These are phyloP conservation scores for Eucalyptus albens DNA, from an alignment of 345 rosid genomes.

Conservation along the genomic window DNA sequence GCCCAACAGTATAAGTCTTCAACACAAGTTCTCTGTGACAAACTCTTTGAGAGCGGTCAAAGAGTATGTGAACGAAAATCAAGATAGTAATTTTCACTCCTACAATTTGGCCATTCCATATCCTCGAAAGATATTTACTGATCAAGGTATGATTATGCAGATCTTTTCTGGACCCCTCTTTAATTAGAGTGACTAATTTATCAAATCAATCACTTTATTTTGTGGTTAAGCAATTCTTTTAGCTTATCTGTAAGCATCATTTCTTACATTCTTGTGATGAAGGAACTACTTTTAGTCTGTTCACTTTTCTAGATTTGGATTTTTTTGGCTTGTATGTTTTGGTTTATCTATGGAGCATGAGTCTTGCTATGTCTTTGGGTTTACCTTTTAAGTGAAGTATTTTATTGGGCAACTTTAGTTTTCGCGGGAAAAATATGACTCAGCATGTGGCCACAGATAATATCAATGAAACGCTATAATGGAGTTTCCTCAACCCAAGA, in stretches of 20 bases:
- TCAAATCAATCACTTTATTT: not conserved
- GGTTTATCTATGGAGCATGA: not conserved
- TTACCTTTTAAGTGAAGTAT: not conserved
- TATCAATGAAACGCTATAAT: not conserved
- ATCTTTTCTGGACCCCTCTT: not conserved
- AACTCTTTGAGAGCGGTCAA: constrained; percentile 48
- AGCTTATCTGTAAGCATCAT: not conserved
- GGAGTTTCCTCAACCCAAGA: not conserved
- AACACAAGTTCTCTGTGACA: constrained; percentile 54
- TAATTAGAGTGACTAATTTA: not conserved
- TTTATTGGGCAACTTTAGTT: not conserved
- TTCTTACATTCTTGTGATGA: not conserved
- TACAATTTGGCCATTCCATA: constrained; percentile 84
- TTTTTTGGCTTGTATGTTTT: not conserved
- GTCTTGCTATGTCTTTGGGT: not conserved
- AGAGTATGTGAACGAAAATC: constrained; percentile 63
- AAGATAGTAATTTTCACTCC: constrained; percentile 21
- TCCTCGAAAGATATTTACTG: constrained; percentile 70
- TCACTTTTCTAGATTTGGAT: not conserved
- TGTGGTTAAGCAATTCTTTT: not conserved
- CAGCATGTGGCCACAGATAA: not conserved
- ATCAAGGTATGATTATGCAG: constrained; percentile 41
- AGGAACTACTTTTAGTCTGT: not conserved
- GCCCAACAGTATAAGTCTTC: constrained; percentile 55
- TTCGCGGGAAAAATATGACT: not conserved